Evolutionary conservation across 2,329 filamentous ascomycete species (phyloP).

Genomic region (Tolypocladium endophyticum): DNA sequence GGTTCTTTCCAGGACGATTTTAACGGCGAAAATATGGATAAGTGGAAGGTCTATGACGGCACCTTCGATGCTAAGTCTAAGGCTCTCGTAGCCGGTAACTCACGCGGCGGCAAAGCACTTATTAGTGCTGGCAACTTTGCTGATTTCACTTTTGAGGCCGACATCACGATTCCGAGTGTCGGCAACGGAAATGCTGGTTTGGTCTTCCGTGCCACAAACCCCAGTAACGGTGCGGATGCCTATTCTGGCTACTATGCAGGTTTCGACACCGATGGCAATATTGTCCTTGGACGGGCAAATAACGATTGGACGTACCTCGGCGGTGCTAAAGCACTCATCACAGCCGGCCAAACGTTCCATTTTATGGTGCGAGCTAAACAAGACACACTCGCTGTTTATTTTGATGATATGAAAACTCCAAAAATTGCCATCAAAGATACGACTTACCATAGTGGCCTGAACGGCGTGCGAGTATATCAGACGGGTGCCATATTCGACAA

Average conservation of each 20-base stretch:
- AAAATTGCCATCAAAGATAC: background rate
- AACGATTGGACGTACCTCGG: background rate
- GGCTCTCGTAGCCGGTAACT: background rate
- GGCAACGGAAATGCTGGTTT: background rate
- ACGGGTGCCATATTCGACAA: background rate
- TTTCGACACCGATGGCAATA: background rate
- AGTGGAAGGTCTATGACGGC: background rate
- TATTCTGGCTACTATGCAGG: background rate
- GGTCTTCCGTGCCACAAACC: background rate
- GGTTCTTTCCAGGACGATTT: too few relatives aligned
- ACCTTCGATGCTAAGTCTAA: background rate
- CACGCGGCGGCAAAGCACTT: background rate
- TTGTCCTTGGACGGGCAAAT: background rate
- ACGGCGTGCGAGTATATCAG: background rate
- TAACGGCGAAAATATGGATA: background rate
- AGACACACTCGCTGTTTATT: background rate
- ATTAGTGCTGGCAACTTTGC: background rate
- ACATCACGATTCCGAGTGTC: background rate
- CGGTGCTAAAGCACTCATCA: too few relatives aligned
- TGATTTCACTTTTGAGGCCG: background rate
- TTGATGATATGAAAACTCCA: background rate
- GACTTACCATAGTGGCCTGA: background rate
- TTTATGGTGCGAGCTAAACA: background rate
- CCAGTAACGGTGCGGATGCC: background rate
- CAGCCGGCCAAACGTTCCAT: too few relatives aligned